Conservation (phyloP, 306 rosid genomes). For the Inga laurina region DNA sequence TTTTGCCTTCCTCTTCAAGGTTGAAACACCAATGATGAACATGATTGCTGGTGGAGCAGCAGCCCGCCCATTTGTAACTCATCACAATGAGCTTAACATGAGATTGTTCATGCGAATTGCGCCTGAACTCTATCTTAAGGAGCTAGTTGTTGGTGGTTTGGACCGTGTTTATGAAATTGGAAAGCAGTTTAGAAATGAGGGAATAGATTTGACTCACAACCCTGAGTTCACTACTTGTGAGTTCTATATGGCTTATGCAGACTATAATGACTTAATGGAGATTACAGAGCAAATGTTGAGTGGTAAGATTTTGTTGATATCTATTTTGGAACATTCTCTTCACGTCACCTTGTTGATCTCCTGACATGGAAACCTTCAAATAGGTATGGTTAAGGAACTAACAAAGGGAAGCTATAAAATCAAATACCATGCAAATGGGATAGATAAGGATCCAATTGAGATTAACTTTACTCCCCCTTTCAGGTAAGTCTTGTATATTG, state of each 20-base stretch:
- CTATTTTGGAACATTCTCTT: constrained; percentile 13
- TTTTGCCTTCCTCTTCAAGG: constrained; percentile 49
- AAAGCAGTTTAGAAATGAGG: constrained; percentile 95
- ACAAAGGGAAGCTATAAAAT: constrained; percentile 80
- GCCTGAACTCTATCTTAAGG: constrained; percentile 91
- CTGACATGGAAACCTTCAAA: constrained; percentile 33
- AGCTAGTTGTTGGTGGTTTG: constrained; percentile 92
- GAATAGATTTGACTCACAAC: constrained; percentile 94
- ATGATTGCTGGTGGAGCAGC: constrained; percentile 99
- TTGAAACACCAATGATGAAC: constrained; percentile 99
- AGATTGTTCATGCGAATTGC: constrained; percentile 86
- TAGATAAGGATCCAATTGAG: constrained; percentile 75
- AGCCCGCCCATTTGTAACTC: constrained; percentile 90
- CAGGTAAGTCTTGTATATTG: constrained; percentile 46
- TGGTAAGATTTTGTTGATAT: constrained; percentile 49
- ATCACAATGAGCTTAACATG: constrained; percentile 93
- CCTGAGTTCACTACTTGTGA: constrained; percentile 98
- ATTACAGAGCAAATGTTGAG: constrained; percentile 85
- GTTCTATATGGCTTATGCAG: constrained; percentile 90
- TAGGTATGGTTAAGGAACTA: constrained; percentile 87
- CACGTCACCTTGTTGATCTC: constrained; percentile 13
- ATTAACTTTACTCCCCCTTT: constrained; percentile 78
- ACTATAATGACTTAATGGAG: constrained; percentile 86
- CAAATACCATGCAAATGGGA: constrained; percentile 73
- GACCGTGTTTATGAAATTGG: constrained; percentile 99